phyloP scores from a whole-genome alignment of 108 stramenopile species.

The Fragilariopsis cylindrus region DNA sequence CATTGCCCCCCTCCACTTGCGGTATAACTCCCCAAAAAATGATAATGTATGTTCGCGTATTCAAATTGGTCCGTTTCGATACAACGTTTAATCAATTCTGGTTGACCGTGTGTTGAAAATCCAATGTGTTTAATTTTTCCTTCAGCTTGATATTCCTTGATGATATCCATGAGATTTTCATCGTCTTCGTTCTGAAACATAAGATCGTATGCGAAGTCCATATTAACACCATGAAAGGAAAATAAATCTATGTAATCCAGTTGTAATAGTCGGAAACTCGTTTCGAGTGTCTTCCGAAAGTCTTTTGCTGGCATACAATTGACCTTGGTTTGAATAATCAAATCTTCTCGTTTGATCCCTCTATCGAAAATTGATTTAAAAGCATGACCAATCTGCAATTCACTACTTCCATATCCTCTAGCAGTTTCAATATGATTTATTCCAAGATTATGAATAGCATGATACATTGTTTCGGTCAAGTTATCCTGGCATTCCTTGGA shows the following conservation, averaged over 20 bases:
- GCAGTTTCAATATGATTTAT: slow-evolving; percentile 95
- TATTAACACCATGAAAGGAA: slow-evolving; percentile 83
- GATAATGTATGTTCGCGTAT: slow-evolving; percentile 89
- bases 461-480: slow-evolving; percentile 58
- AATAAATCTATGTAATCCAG: slow-evolving; percentile 88
- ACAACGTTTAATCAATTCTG: slow-evolving; percentile 58
- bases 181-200: slow-evolving; percentile 53
- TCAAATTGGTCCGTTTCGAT: slow-evolving; percentile 83
- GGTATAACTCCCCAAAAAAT: slow-evolving; percentile 86
- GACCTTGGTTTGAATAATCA: slow-evolving; percentile 91
- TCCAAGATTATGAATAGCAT: slow-evolving; percentile 69
- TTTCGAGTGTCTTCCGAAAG: slow-evolving; percentile 59
- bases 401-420: slow-evolving; percentile 74
- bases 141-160: slow-evolving; percentile 53
- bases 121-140: slow-evolving; percentile 86
- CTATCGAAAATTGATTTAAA: slow-evolving; percentile 65
- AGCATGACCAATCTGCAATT: slow-evolving; percentile 79
- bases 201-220: slow-evolving; percentile 57
- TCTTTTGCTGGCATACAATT: slow-evolving; percentile 41
- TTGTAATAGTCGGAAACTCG: slow-evolving; percentile 59
- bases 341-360: slow-evolving; percentile 73
- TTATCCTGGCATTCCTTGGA: slow-evolving; percentile 75
- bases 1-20: slow-evolving; percentile 63
- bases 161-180: slow-evolving; percentile 64
- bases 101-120: slow-evolving; percentile 85